Conservation (phyloP, 345 rosid species). For the Anastatica hierochuntica region DNA sequence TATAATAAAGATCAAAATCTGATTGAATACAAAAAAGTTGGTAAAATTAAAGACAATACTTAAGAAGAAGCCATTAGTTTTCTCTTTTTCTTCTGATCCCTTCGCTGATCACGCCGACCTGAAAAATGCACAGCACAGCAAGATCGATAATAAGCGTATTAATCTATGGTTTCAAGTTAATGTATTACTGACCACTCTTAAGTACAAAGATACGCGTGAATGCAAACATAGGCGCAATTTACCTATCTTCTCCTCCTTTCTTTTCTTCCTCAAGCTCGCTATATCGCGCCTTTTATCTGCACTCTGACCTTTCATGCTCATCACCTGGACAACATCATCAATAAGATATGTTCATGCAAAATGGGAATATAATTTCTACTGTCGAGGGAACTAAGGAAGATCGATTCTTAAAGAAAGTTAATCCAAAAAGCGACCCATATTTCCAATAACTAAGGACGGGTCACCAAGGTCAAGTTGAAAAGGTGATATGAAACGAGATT, state of each 20-base stretch:
- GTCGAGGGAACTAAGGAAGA: not conserved
- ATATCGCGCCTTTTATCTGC: slow-evolving; percentile 44
- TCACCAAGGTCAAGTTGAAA: slow-evolving; percentile 9
- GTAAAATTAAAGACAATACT: not conserved
- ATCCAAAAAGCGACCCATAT: not conserved
- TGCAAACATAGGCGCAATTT: not conserved
- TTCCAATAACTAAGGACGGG: not conserved
- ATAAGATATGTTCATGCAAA: not conserved
- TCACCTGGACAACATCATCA: slow-evolving; percentile 30
- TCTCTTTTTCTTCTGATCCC: slow-evolving; percentile 47
- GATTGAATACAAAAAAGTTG: too few species aligned
- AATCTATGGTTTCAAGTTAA: too few species aligned
- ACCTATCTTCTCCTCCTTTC: slow-evolving; percentile 81
- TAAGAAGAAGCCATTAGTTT: slow-evolving; percentile 26
- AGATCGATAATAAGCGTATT: too few species aligned
- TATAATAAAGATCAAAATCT: slow-evolving; percentile 16
- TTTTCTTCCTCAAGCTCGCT: slow-evolving; percentile 45
- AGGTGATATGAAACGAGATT: not conserved
- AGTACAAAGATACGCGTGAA: not conserved
- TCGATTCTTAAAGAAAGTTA: not conserved
- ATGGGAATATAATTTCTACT: not conserved
- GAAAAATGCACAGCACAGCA: slow-evolving; percentile 9
- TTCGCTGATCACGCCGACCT: slow-evolving; percentile 73
- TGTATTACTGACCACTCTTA: too few species aligned
- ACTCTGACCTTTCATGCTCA: slow-evolving; percentile 44